Conservation (phyloP, 2,329 filamentous ascomycete species). For the Ophiocordyceps robertsii region DNA sequence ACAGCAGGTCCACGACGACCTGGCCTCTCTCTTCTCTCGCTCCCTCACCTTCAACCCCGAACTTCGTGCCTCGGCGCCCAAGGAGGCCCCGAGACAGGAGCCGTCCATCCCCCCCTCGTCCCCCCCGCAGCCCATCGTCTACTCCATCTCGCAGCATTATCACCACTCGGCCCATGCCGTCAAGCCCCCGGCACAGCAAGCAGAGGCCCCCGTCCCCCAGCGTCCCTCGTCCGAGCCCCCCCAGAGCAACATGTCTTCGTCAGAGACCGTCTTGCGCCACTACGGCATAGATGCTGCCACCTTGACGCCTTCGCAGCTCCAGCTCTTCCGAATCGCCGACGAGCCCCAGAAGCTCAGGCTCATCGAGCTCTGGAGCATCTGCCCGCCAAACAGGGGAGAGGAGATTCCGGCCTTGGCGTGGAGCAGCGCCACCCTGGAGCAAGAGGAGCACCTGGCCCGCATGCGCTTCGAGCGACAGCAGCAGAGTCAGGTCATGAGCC, state of each 20-base stretch:
- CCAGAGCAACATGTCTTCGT: constrained; percentile 31
- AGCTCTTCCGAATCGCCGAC: constrained; percentile 66
- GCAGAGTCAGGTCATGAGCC: constrained; percentile 31
- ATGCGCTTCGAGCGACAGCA: constrained; percentile 42
- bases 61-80: constrained; percentile 8
- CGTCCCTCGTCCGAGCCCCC: constrained; percentile 37
- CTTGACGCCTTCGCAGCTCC: constrained; percentile 61
- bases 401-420: constrained; percentile 40
- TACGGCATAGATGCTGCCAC: constrained; percentile 57
- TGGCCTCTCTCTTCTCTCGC: constrained; percentile 64
- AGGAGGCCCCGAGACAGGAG: constrained; percentile 17
- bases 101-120: constrained; percentile 11
- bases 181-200: constrained; percentile 19
- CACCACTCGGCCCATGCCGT: constrained; percentile 58
- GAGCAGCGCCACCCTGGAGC: constrained; percentile 38
- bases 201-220: constrained; percentile 15
- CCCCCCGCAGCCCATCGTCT: constrained; percentile 39
- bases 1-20: constrained; percentile 61
- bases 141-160: constrained; percentile 72
- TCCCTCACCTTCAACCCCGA: constrained; percentile 53
- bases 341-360: constrained; percentile 59
- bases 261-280: constrained; percentile 45
- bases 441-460: constrained; percentile 45
- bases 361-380: constrained; percentile 76
- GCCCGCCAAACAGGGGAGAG: constrained; percentile 47